These are phyloP conservation scores for Aspergillus terreus DNA, from an alignment of 2,329 filamentous ascomycete species.

Conservation along the genomic window DNA sequence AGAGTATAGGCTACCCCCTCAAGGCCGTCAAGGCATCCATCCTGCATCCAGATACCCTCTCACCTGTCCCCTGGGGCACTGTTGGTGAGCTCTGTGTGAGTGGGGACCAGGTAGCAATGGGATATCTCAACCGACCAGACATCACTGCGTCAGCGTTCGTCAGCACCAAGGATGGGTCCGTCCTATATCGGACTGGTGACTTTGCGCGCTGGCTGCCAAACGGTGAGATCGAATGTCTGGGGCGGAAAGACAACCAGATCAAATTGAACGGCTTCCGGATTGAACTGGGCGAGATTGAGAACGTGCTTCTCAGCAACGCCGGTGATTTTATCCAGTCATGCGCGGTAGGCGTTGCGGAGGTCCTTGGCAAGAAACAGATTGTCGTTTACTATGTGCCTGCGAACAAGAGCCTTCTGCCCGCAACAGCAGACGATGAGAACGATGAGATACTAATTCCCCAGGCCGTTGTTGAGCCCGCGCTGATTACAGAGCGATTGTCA, in stretches of 20 bases:
- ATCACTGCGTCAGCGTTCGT: conserved; percentile 10
- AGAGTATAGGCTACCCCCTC: conserved; percentile 13
- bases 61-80: conserved; percentile 9
- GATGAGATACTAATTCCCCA: not conserved
- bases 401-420: not conserved
- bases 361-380: conserved; percentile 9
- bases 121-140: conserved; percentile 16
- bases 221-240: conserved; percentile 32
- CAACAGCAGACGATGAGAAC: not conserved
- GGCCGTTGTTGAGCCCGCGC: not conserved
- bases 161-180: not conserved
- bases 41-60: conserved; percentile 9
- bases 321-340: conserved; percentile 2
- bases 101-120: conserved; percentile 12
- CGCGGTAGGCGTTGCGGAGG: not conserved
- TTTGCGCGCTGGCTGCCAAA: conserved; percentile 14
- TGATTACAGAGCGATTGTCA: not conserved
- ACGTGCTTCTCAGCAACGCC: conserved; percentile 6
- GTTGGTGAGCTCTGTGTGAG: conserved; percentile 14
- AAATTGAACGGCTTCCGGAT: conserved; percentile 61
- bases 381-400: conserved; percentile 8
- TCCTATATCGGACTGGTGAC: conserved; percentile 19
- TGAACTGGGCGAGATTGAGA: conserved; percentile 46
- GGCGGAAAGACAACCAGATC: conserved; percentile 59
- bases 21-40: conserved; percentile 9